Conservation (phyloP, 768 basidiomycete genomes). For the Mycena amicta region DNA sequence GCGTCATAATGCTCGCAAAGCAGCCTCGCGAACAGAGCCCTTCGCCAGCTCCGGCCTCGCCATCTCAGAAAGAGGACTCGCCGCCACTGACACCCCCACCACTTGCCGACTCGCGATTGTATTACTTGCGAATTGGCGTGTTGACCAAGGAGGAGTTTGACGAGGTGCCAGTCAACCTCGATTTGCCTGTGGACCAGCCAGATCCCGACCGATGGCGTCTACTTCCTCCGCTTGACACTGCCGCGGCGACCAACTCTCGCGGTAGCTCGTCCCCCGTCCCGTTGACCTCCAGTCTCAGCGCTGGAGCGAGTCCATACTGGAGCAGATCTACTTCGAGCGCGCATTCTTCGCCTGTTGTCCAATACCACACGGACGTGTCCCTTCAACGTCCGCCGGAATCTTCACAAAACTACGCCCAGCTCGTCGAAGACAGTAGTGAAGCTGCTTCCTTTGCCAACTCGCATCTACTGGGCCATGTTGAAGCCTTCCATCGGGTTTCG, state of each 20-base stretch:
- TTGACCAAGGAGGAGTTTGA: conserved; percentile 1
- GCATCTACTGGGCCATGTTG: too few relatives aligned
- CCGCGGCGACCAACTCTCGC: not conserved
- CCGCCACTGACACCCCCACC: not conserved
- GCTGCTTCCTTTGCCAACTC: too few relatives aligned
- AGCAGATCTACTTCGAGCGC: not conserved
- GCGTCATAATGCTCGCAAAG: not conserved
- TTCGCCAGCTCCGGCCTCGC: not conserved
- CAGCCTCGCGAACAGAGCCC: not conserved
- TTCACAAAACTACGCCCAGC: too few relatives aligned
- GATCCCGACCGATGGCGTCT: not conserved
- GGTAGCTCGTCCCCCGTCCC: not conserved
- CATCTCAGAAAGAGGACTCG: not conserved
- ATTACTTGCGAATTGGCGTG: not conserved
- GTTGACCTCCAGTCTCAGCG: not conserved
- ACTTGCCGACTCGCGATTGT: not conserved
- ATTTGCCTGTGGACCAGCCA: not conserved
- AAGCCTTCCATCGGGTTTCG: not conserved
- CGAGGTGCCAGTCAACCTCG: not conserved
- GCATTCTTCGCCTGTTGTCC: not conserved
- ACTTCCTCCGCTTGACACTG: not conserved
- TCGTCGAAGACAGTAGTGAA: too few relatives aligned
- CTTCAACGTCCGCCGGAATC: too few relatives aligned
- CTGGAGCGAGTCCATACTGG: conserved; percentile 1
- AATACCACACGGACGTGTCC: not conserved